phyloP scores from a whole-genome alignment of 345 rosid species.

The Gossypium arboreum region DNA sequence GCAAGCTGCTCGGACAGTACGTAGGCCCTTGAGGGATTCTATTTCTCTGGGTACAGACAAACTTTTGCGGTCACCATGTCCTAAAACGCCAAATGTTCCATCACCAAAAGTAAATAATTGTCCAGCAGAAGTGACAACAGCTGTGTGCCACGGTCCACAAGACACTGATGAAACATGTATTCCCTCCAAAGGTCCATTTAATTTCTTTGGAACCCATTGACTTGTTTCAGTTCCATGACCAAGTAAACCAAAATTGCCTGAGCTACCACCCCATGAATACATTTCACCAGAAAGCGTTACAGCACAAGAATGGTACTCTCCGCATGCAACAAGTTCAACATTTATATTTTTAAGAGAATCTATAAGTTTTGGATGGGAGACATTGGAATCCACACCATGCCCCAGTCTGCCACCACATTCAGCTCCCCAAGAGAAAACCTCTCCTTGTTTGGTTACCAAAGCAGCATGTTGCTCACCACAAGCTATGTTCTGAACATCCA shows the following conservation, averaged over 20 bases:
- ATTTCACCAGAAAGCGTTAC: constrained; percentile 74
- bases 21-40: constrained; percentile 75
- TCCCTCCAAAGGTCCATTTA: constrained; percentile 72
- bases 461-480: constrained; percentile 75
- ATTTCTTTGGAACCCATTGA: constrained; percentile 67
- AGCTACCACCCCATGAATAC: constrained; percentile 70
- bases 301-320: constrained; percentile 75
- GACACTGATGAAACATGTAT: constrained; percentile 69
- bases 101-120: constrained; percentile 76
- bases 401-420: constrained; percentile 77
- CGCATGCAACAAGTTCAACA: constrained; percentile 67
- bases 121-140: constrained; percentile 73
- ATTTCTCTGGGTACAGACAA: constrained; percentile 65
- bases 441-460: constrained; percentile 73
- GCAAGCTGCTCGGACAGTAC: constrained; percentile 74
- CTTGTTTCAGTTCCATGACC: constrained; percentile 64
- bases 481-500: constrained; percentile 76
- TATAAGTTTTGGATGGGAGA: constrained; percentile 64
- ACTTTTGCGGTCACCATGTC: constrained; percentile 63
- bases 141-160: constrained; percentile 87
- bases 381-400: constrained; percentile 73
- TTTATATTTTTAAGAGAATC: constrained; percentile 59
- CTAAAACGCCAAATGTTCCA: constrained; percentile 77
- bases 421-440: constrained; percentile 75
- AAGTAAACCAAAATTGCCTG: constrained; percentile 56